Conservation (phyloP, 1,284 basidiomycete genomes). For the Lentinula novae-zelandiae region DNA sequence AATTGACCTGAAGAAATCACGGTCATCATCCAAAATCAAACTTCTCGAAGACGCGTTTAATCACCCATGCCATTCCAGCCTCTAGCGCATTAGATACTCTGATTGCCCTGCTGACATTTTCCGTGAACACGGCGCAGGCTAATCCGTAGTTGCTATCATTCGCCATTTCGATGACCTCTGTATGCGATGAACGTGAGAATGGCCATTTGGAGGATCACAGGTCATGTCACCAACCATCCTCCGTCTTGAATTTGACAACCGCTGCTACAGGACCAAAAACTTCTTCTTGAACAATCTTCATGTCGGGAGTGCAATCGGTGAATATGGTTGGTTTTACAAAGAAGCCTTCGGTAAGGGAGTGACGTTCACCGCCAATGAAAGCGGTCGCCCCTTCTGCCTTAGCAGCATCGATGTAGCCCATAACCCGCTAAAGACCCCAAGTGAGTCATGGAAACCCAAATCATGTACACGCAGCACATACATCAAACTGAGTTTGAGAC, state of each 20-base stretch:
- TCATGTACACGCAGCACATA: constrained; percentile 27
- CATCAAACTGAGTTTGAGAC: constrained; percentile 64
- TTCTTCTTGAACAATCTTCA: constrained; percentile 88
- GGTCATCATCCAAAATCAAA: not conserved
- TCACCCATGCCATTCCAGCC: constrained; percentile 69
- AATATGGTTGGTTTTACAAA: constrained; percentile 84
- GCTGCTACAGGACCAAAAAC: constrained; percentile 86
- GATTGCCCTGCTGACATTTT: constrained; percentile 65
- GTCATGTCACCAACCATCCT: constrained; percentile 32
- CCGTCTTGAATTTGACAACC: constrained; percentile 69
- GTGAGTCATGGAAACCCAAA: not conserved
- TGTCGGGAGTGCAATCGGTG: constrained; percentile 69
- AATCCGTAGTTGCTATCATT: constrained; percentile 86
- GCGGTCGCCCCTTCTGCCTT: constrained; percentile 81
- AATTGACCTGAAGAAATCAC: constrained; percentile 50
- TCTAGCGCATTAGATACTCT: constrained; percentile 65
- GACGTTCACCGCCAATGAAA: constrained; percentile 71
- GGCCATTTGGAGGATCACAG: not conserved
- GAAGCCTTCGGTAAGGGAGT: constrained; percentile 65
- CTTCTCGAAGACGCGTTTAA: not conserved
- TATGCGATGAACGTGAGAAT: constrained; percentile 4
- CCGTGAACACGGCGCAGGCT: constrained; percentile 75
- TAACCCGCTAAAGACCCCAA: constrained; percentile 52
- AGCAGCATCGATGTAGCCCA: constrained; percentile 84
- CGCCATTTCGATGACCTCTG: constrained; percentile 67